phyloP scores from a whole-genome alignment of 768 basidiomycete species.

The Psilocybe sp. region DNA sequence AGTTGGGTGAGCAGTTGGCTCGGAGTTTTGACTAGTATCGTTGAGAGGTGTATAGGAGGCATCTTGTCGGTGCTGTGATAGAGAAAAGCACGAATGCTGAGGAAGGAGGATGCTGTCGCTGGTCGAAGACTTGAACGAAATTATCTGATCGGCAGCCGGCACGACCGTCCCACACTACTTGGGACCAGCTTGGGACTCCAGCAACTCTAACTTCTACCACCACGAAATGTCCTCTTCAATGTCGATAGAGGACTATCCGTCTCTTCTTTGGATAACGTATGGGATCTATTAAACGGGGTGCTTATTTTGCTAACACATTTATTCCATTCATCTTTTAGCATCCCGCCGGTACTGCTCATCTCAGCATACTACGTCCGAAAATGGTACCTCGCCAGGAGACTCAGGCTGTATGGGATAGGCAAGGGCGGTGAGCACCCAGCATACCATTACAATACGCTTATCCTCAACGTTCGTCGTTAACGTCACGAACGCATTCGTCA shows the following conservation, averaged over 20 bases:
- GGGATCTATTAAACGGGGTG: conserved; percentile 6
- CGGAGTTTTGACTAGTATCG: conserved; percentile 37
- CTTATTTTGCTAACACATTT: conserved; percentile 1
- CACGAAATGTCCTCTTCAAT: conserved; percentile 6
- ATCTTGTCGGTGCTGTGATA: background rate
- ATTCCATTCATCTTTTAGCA: conserved; percentile 21
- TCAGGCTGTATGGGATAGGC: conserved; percentile 51
- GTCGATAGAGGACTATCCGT: conserved; percentile 31
- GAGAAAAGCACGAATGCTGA: too few relatives aligned
- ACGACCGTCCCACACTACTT: too few relatives aligned
- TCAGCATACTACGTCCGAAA: conserved; percentile 45
- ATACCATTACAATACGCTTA: background rate
- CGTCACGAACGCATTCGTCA: conserved; percentile 11
- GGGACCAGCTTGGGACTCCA: too few relatives aligned
- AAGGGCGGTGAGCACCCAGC: conserved; percentile 42
- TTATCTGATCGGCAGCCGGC: too few relatives aligned
- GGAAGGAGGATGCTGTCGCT: too few relatives aligned
- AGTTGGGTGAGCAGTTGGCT: conserved; percentile 32
- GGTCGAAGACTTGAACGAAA: too few relatives aligned
- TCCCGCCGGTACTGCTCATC: conserved; percentile 41
- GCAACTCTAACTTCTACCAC: too few relatives aligned
- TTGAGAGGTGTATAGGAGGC: conserved; percentile 34
- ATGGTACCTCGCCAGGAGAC: conserved; percentile 46
- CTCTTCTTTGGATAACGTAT: conserved; percentile 46
- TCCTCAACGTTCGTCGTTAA: background rate